Base-by-base conservation (phyloP, 1,284 basidiomycete genomes). In the Erythrobasidium hasegawianum region DNA sequence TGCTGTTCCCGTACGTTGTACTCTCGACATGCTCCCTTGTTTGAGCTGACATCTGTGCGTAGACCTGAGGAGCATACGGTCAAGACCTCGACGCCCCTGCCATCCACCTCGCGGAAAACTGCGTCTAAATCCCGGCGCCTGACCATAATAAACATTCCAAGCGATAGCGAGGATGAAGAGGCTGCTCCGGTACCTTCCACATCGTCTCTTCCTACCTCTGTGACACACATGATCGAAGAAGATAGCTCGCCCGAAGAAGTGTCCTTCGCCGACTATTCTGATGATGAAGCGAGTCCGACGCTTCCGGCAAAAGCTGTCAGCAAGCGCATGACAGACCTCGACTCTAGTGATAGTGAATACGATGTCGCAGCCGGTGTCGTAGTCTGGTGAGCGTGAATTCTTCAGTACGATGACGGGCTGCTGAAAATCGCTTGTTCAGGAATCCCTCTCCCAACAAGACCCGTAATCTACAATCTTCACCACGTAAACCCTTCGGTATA, bases 271-370 rank as follows among this genome's bases (percentile, higher is more conserved):
- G 61, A 64, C 43, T 64, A 64, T 49, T 57, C 61, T n/a, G 61
- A 57, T 14, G 41, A 38, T 4, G 61, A 64, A 14, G 24, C 5
- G 18, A 33, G 20, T 22, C 50, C 39, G 16, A 11, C 26, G 4
- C 3, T 56, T 26, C 13, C 54, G 13, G 38, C 3, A 16, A 53
- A 16, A 43, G 50, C 27, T 11, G 22, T 41, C 2, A 2, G 1
- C 13, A 20, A 26, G 16, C 16, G n/a, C 5, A 18, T 64, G 5
- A 43, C 45, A 7, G 61, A 56, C 1, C 45, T 56, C 26, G 54
- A 64, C 20, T 64, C 61, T 13, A 64, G 61, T 40, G 61, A 64
- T 24, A 64, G 61, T 26, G 61, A 64, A 24, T 64, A 64, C 20
- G 61, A 64, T 43, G 33, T 5, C 26, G 61, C 39, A 24, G 40